Evolutionary conservation across 371 early-diverging fungal species (phyloP).

Genomic region (Rhizopus sp.): DNA sequence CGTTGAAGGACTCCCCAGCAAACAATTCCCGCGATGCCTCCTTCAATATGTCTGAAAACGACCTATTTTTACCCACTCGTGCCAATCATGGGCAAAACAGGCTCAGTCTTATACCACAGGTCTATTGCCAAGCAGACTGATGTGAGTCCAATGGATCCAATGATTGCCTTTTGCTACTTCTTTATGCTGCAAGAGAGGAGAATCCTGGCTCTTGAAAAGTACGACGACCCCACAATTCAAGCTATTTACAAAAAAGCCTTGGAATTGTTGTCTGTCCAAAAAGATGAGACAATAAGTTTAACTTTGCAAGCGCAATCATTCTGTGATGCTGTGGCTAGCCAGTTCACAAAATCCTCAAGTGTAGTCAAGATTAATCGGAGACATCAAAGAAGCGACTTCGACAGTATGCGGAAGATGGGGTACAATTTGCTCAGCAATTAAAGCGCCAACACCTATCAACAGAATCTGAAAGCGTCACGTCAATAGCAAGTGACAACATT

Average conservation of each 20-base stretch:
- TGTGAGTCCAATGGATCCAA: background rate
- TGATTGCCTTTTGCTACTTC: too few relatives aligned
- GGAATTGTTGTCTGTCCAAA: too few relatives aligned
- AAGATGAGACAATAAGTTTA: too few relatives aligned
- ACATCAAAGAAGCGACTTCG: conserved; percentile 7
- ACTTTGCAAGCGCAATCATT: too few relatives aligned
- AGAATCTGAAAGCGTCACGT: background rate
- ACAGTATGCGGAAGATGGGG: conserved; percentile 12
- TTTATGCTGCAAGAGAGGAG: too few relatives aligned
- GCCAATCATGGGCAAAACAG: conserved; percentile 6
- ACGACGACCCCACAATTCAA: too few relatives aligned
- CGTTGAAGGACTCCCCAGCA: conserved; percentile 5
- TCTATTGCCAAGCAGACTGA: conserved; percentile 5
- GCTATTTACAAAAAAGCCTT: too few relatives aligned
- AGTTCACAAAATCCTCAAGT: background rate
- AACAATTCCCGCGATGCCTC: conserved; percentile 7
- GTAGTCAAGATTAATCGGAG: background rate
- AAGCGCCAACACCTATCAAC: background rate
- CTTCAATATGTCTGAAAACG: background rate
- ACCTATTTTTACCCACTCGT: conserved; percentile 4
- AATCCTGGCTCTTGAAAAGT: too few relatives aligned
- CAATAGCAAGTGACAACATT: background rate
- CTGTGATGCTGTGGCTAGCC: too few relatives aligned
- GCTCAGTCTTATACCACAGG: background rate
- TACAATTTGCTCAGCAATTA: background rate